A percentile compares a stretch with the other conserved stretches of the same genome.
Evolutionary conservation across 2,329 filamentous ascomycete genomes (phyloP).

Genomic region (Boeremia lycopersici): DNA sequence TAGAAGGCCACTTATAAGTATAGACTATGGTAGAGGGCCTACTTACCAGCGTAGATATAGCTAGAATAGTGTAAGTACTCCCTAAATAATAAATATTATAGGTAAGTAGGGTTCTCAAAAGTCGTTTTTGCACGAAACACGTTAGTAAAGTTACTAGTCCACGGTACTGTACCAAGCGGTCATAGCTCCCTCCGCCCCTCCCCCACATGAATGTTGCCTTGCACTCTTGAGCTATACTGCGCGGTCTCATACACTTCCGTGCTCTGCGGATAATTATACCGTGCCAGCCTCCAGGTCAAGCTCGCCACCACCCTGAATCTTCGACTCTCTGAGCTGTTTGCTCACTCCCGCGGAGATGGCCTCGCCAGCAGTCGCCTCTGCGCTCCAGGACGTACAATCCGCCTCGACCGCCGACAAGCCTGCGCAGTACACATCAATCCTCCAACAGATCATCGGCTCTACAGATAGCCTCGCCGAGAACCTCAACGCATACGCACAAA

Average conservation of each 20-base stretch:
- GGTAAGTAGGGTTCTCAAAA: no score
- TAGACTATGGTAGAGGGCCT: no score
- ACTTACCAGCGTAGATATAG: no score
- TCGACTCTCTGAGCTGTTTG: conserved; percentile 6
- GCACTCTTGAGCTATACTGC: background rate
- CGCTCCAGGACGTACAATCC: conserved; percentile 57
- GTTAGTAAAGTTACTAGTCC: no score
- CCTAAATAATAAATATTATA: no score
- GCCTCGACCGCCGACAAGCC: conserved; percentile 58
- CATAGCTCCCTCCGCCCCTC: conserved; percentile 16
- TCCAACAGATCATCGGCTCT: conserved; percentile 60
- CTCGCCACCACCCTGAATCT: background rate
- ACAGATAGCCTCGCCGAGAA: conserved; percentile 61
- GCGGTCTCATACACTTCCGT: no score
- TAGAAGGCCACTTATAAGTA: no score
- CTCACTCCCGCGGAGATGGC: conserved; percentile 50
- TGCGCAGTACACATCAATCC: conserved; percentile 63
- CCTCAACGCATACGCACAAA: conserved; percentile 70
- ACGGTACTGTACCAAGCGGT: conserved; percentile 3
- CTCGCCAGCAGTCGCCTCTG: conserved; percentile 55
- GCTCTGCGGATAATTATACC: no score
- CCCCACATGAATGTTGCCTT: conserved; percentile 18
- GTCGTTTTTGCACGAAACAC: no score
- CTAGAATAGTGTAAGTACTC: no score
- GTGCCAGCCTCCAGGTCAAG: background rate